Evolutionary conservation across 2,329 filamentous ascomycete species (phyloP).

Genomic region (Capronia coronata): DNA sequence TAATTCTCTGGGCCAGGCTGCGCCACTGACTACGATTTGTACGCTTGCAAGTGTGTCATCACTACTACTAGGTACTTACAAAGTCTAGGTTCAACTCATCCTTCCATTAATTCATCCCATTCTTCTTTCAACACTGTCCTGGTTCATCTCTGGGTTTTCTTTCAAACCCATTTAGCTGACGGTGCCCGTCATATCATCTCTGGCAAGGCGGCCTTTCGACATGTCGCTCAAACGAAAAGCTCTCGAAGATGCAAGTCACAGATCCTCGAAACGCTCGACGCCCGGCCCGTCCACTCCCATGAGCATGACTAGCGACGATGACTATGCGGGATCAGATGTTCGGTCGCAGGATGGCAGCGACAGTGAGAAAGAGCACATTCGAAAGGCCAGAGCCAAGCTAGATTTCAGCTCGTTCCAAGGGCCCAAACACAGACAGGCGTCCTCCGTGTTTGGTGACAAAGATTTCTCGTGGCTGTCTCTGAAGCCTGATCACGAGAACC

Average conservation of each 20-base stretch:
- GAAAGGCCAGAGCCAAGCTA: constrained; percentile 40
- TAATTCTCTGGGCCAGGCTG: too few relatives aligned
- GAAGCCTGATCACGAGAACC: constrained; percentile 82
- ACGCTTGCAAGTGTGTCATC: too few relatives aligned
- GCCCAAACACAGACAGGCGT: constrained; percentile 45
- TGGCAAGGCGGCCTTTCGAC: constrained; percentile 6
- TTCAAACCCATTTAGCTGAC: not conserved
- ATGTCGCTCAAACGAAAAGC: constrained; percentile 46
- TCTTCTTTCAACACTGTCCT: not conserved
- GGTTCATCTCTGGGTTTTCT: not conserved
- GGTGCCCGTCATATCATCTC: not conserved
- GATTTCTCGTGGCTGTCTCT: constrained; percentile 78
- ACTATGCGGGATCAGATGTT: constrained; percentile 49
- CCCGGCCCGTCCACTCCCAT: constrained; percentile 41
- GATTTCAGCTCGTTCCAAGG: constrained; percentile 47
- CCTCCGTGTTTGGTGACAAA: constrained; percentile 52
- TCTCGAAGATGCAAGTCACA: constrained; percentile 34
- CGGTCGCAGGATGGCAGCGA: constrained; percentile 36
- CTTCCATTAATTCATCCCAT: too few relatives aligned
- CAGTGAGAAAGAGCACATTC: constrained; percentile 42
- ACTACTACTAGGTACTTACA: too few relatives aligned
- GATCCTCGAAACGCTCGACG: constrained; percentile 45
- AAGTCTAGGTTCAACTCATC: too few relatives aligned
- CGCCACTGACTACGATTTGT: too few relatives aligned
- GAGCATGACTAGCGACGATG: constrained; percentile 49